phyloP scores from a whole-genome alignment of 352 stramenopile genomes.

The Phytophthora constricta region DNA sequence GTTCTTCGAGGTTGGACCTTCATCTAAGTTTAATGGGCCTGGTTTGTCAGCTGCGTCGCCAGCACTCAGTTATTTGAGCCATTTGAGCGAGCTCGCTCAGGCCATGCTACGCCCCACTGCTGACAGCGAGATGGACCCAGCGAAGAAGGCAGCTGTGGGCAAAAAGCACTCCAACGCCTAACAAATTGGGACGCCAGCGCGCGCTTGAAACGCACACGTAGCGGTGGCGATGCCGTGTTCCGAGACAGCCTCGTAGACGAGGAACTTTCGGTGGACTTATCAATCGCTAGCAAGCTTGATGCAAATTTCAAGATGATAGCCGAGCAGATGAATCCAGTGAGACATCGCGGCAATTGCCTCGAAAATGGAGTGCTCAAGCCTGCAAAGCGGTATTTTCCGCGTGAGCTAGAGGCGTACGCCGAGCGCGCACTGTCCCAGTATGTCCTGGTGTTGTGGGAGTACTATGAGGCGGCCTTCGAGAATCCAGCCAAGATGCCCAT shows the following conservation, averaged over 20 bases:
- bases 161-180: conserved; percentile 63
- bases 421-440: conserved; percentile 80
- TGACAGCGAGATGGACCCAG: conserved; percentile 42
- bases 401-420: conserved; percentile 73
- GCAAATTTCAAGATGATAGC: conserved; percentile 89
- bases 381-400: conserved; percentile 61
- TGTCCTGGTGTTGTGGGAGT: conserved; percentile 80
- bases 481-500: conserved; percentile 51
- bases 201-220: conserved; percentile 49
- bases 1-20: conserved; percentile 59
- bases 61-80: conserved; percentile 68
- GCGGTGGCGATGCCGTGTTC: conserved; percentile 63
- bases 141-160: conserved; percentile 54
- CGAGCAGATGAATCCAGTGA: conserved; percentile 61
- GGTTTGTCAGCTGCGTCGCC: conserved; percentile 37
- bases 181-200: conserved; percentile 73
- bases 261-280: conserved; percentile 82
- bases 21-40: conserved; percentile 20
- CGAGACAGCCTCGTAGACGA: conserved; percentile 79
- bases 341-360: conserved; percentile 1
- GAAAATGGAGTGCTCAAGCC: conserved; percentile 8
- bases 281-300: conserved; percentile 84
- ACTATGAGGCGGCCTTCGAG: conserved; percentile 79
- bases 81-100: conserved; percentile 77
- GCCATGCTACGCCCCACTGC: conserved; percentile 57